Evolutionary conservation across 2,329 filamentous ascomycete species (phyloP).

Genomic region (Neopestalotiopsis sp.): DNA sequence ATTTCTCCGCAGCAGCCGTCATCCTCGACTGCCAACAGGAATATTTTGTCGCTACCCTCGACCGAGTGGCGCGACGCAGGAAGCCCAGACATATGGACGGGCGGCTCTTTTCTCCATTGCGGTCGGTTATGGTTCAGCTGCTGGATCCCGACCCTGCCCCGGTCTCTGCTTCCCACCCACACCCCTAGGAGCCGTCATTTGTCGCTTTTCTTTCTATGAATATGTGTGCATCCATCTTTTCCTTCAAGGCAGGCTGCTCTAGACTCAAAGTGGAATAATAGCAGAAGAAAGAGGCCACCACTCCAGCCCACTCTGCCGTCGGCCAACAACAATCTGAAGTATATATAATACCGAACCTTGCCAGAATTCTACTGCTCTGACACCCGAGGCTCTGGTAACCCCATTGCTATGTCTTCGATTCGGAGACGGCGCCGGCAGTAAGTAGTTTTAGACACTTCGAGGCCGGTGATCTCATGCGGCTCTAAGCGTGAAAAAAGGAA

Average conservation of each 20-base stretch:
- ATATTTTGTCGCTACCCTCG: neutral
- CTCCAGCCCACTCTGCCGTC: constrained; percentile 8
- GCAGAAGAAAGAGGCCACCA: constrained; percentile 20
- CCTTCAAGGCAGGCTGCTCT: constrained; percentile 27
- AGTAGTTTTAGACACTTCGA: neutral
- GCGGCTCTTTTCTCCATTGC: neutral
- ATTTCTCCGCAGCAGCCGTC: constrained; percentile 1
- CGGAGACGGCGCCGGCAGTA: constrained; percentile 14
- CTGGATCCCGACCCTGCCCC: constrained; percentile 27
- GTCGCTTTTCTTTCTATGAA: constrained; percentile 20
- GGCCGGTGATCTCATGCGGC: constrained; percentile 19
- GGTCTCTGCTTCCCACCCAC: constrained; percentile 21
- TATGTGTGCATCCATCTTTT: constrained; percentile 20
- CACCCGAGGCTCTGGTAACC: constrained; percentile 14
- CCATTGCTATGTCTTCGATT: constrained; percentile 15
- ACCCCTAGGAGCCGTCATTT: neutral
- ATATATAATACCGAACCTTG: constrained; percentile 29
- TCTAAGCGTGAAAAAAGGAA: constrained; percentile 12
- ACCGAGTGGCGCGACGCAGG: neutral
- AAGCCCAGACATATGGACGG: neutral
- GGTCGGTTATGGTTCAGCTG: constrained; percentile 3
- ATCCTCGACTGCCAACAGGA: neutral
- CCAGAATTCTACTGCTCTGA: neutral
- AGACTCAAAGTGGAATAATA: constrained; percentile 23
- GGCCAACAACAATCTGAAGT: constrained; percentile 14